Conservation (phyloP, 345 rosid genomes). For the Brassica cretica region DNA sequence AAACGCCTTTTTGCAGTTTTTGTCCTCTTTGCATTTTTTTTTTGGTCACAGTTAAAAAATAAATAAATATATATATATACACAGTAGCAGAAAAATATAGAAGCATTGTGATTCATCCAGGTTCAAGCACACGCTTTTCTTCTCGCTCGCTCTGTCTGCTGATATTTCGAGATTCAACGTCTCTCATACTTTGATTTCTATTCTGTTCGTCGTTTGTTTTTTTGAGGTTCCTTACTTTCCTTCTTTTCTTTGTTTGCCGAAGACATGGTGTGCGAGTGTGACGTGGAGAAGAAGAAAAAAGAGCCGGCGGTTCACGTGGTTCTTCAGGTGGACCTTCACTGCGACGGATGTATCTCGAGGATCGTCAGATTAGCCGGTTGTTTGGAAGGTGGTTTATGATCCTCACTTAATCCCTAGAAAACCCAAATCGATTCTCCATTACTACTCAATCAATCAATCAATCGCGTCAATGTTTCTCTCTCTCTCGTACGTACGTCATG, state of each 20-base stretch:
- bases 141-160: neutral
- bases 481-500: too few species aligned
- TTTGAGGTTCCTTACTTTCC: neutral
- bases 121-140: neutral
- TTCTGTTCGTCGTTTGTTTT: neutral
- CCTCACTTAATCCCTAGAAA: neutral
- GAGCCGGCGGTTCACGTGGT: conserved; percentile 23
- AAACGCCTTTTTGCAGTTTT: neutral
- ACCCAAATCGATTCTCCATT: neutral
- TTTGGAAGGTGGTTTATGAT: conserved; percentile 20
- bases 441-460: neutral
- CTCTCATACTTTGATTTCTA: neutral
- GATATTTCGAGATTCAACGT: neutral
- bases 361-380: conserved; percentile 24
- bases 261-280: conserved; percentile 2
- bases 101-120: neutral
- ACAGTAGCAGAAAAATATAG: neutral
- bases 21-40: neutral
- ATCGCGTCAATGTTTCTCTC: too few species aligned
- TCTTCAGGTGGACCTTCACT: conserved; percentile 24
- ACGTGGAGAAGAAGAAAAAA: conserved; percentile 7
- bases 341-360: conserved; percentile 25
- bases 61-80: too few species aligned
- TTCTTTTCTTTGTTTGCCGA: neutral
- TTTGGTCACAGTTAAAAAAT: too few species aligned